These are phyloP conservation scores for Flammula alnicola DNA, from an alignment of 1,284 basidiomycete genomes.

Conservation along the genomic window DNA sequence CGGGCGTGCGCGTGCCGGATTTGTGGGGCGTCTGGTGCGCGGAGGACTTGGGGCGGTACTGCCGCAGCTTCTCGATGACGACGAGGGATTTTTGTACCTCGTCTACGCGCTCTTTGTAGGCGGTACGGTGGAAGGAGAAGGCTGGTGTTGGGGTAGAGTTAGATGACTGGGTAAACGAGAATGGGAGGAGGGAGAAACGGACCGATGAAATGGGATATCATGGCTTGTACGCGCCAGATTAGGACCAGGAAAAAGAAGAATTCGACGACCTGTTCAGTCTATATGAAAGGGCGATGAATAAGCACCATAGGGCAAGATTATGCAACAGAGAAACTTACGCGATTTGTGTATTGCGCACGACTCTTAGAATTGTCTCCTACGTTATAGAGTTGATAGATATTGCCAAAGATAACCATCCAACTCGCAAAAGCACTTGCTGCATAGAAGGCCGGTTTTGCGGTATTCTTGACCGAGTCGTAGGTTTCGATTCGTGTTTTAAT, in stretches of 20 bases:
- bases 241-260: constrained; percentile 74
- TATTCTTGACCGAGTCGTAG: constrained; percentile 70
- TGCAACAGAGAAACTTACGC: constrained; percentile 28
- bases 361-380: constrained; percentile 43
- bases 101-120: constrained; percentile 75
- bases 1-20: constrained; percentile 46
- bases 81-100: constrained; percentile 57
- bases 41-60: constrained; percentile 65
- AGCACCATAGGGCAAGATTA: background rate
- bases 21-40: constrained; percentile 25
- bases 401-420: constrained; percentile 71
- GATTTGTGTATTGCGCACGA: constrained; percentile 59
- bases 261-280: constrained; percentile 61
- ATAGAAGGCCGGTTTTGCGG: constrained; percentile 70
- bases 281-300: background rate
- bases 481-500: constrained; percentile 69
- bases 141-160: constrained; percentile 40
- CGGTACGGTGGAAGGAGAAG: constrained; percentile 76
- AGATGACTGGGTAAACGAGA: background rate
- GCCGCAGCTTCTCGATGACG: constrained; percentile 72
- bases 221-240: constrained; percentile 61
- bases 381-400: constrained; percentile 63
- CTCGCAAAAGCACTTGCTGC: constrained; percentile 68
- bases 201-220: constrained; percentile 68
- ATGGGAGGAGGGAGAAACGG: constrained; percentile 8